A percentile compares a stretch with the other conserved stretches of the same genome.
phyloP scores from a whole-genome alignment of 768 basidiomycete genomes.

The Phaffia tasmanica region DNA sequence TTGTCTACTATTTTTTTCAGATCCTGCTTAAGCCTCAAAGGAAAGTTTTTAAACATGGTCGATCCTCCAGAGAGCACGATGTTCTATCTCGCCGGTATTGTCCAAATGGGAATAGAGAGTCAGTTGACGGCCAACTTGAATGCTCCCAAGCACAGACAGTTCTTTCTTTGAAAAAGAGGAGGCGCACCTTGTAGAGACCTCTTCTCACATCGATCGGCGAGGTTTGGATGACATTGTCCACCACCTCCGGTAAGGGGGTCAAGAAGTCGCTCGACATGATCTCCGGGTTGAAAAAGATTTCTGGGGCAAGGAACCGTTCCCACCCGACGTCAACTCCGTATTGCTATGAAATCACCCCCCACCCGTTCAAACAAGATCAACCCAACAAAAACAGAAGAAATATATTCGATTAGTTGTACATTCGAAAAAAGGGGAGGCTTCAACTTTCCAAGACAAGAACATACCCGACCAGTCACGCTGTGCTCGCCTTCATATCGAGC shows the following conservation, averaged over 20 bases:
- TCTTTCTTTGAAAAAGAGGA: not conserved
- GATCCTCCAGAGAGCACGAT: slow-evolving; percentile 95
- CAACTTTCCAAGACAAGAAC: slow-evolving; percentile 34
- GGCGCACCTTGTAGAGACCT: slow-evolving; percentile 77
- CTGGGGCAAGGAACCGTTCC: slow-evolving; percentile 96
- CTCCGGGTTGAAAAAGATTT: slow-evolving; percentile 99
- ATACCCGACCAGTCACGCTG: slow-evolving; percentile 77
- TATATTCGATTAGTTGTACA: no score
- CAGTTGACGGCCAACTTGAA: not conserved
- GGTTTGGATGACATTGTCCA: slow-evolving; percentile 87
- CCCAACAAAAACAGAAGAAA: no score
- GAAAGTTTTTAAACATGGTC: slow-evolving; percentile 99
- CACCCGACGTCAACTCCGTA: slow-evolving; percentile 91
- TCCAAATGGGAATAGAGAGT: not conserved
- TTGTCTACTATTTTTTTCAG: slow-evolving; percentile 87
- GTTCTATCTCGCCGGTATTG: slow-evolving; percentile 49
- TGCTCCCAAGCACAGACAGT: not conserved
- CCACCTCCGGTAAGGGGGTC: slow-evolving; percentile 88
- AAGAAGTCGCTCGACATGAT: slow-evolving; percentile 96
- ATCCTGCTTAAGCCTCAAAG: slow-evolving; percentile 90
- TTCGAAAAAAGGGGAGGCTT: no score
- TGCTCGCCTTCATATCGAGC: slow-evolving; percentile 88
- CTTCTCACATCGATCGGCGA: slow-evolving; percentile 95
- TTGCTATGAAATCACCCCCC: slow-evolving; percentile 49
- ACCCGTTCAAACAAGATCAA: no score